Conservation (phyloP, 345 rosid genomes). For the Citrus inodora region DNA sequence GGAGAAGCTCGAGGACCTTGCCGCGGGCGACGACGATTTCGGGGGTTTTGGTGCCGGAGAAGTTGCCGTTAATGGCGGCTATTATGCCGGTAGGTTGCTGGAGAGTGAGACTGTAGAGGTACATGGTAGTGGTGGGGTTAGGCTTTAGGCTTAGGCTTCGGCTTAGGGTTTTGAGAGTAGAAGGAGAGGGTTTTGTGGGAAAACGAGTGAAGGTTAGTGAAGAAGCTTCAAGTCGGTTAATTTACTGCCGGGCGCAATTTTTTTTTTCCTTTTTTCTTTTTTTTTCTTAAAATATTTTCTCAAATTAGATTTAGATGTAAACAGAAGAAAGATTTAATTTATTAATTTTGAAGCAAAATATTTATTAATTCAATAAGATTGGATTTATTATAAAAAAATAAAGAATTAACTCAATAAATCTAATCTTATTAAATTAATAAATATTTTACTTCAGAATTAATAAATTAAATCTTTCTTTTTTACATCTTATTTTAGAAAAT, state of each 20-base stretch:
- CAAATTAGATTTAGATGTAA: neutral
- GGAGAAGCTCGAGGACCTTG: constrained; percentile 87
- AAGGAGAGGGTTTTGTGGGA: neutral
- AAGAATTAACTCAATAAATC: too few species aligned
- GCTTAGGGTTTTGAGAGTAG: neutral
- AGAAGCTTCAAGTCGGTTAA: neutral
- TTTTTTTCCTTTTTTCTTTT: too few species aligned
- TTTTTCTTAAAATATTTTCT: neutral
- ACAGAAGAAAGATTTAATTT: too few species aligned
- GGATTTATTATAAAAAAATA: too few species aligned
- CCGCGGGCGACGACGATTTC: constrained; percentile 98
- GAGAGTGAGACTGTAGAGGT: constrained; percentile 87
- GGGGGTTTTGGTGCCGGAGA: constrained; percentile 87
- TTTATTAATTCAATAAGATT: too few species aligned
- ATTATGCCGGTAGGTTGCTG: constrained; percentile 90
- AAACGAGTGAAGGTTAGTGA: neutral
- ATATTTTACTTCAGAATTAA: too few species aligned
- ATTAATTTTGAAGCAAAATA: too few species aligned
- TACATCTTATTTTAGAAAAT: neutral
- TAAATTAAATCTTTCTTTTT: too few species aligned
- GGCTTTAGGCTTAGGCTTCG: constrained; percentile 8
- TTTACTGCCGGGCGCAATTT: too few species aligned
- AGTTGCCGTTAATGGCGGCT: constrained; percentile 86
- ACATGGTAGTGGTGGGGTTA: constrained; percentile 43
- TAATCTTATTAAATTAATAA: too few species aligned